Base-by-base conservation (phyloP, 106 monocot species). In the Allium sativum region DNA sequence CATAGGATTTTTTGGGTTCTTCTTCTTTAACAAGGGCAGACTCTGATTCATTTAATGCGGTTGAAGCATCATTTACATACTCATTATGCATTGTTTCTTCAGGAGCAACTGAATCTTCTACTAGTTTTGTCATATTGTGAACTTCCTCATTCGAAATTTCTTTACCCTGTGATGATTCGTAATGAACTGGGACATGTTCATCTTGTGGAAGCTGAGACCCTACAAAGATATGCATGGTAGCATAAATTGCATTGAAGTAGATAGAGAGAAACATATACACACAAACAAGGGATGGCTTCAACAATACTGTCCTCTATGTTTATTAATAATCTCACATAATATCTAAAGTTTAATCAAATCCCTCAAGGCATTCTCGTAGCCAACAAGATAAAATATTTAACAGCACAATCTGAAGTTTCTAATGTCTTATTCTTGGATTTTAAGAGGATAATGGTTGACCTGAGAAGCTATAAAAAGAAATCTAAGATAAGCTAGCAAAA, bases 1-100 rank as follows among this genome's bases (percentile, higher is more conserved):
- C 95, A 81, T 90, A 95, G 7, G 95, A 95, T 66, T 95, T 95
- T 66, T 90, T 95, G 42, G 81, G 84, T 65, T 48, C 64, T 40
- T 65, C 64, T 8, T 70, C 73, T 61, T 80, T 80, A 54, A 78
- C 40, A 15, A 62, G 14, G 12, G 58, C n/a, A 64, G 58, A 48
- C 51, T 6, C 51, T 42, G 52, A 16, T 19, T 70, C 63, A 10
- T 57, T 67, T 3, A 65, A 60, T 64, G 2, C 52, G 18, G 50
- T 75, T 65, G 84, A 77, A 42, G 61, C 62, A 70, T 90, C 84
- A 77, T 83, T 63, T 47, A 82, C 72, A 9, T 81, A 83, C 64
- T 82, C 86, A 42, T 52, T 70, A 41, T 67, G 72, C 4, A 61
- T 68, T 53, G 61, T 20, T 66, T 80, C 90, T 51, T 86, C 90